phyloP scores from a whole-genome alignment of 176 grass and related monocot species.

The Phoenix dactylifera region DNA sequence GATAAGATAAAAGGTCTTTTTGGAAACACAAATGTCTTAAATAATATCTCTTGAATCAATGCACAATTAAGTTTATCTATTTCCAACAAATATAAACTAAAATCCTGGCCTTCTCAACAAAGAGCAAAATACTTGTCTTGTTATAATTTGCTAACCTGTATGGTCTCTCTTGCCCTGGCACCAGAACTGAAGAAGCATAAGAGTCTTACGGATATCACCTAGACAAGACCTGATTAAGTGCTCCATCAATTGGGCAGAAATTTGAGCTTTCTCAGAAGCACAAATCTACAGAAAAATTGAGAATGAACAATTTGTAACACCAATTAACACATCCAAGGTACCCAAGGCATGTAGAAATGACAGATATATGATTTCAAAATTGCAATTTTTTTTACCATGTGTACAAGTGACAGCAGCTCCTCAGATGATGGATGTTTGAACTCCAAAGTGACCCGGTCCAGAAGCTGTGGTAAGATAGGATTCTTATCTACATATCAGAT shows the following conservation, averaged over 20 bases:
- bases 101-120: too few relatives aligned
- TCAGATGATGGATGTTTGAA: slow-evolving; percentile 62
- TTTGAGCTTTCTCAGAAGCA: slow-evolving; percentile 51
- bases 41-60: too few relatives aligned
- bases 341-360: too few relatives aligned
- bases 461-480: slow-evolving; percentile 53
- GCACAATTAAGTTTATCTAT: too few relatives aligned
- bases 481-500: too few relatives aligned
- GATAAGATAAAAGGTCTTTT: too few relatives aligned
- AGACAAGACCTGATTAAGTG: slow-evolving; percentile 48
- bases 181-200: slow-evolving; percentile 92
- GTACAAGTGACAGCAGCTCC: slow-evolving; percentile 66
- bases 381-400: slow-evolving; percentile 35
- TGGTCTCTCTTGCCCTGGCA: too few relatives aligned
- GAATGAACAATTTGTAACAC: slow-evolving; percentile 15
- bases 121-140: too few relatives aligned
- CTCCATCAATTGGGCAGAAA: slow-evolving; percentile 42
- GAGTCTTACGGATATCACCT: slow-evolving; percentile 73
- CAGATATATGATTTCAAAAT: too few relatives aligned
- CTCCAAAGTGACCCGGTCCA: slow-evolving; percentile 62
- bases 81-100: too few relatives aligned
- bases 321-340: slow-evolving; percentile 4
- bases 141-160: too few relatives aligned
- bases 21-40: too few relatives aligned
- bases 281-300: slow-evolving; percentile 53